Evolutionary conservation across 257 asterid species (phyloP), one percentile per base, ranked within the genome.

Genomic region (Echium plantagineum): DNA sequence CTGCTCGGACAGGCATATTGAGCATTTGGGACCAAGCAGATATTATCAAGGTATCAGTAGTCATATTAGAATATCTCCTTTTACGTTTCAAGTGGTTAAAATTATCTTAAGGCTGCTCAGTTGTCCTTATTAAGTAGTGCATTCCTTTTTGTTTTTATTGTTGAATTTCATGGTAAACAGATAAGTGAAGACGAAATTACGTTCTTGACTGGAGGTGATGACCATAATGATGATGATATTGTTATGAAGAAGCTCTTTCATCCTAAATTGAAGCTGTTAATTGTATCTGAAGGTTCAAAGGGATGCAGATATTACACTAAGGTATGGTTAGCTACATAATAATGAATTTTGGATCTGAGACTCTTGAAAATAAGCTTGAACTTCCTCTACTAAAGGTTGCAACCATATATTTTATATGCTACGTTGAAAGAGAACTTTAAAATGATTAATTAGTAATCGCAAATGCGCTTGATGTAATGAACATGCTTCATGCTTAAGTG

Each of bases 261-360:
- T 77, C 80, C 94, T 9, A 85, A 81, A 61, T 77, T 90, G 60
- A 70, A 70, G 51, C 89, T 90, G 60, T 72, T 90, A 69, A 78
- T 90, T 53, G 91, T 90, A 52, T 85, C 87, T 59, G 96, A 87
- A 77, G 97, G 97, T 53, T 77, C 84, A 49, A 62, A 70, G 19
- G 97, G 96, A 55, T 90, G 97, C 82, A 78, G 95, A 71, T 90
- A 90, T 71, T 90, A 85, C 83, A 87, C 95, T 52, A 87, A 80
- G 95, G 97, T 87, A 70, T 12, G 69, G 13, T 59, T 15, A 57
- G 57, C 21, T 58, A 8, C 22, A 21, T 53, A 21, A 17, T 55
- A 56, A 55, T 24, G 57, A 22, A 62, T 20, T 26, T 7, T 24
- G 20, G 9, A 12, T 52, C 8, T 21, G 5, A 12, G n/a, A 5